These are phyloP conservation scores for Colletotrichum falcatum DNA, from an alignment of 2,329 filamentous ascomycete genomes.

Conservation along the genomic window DNA sequence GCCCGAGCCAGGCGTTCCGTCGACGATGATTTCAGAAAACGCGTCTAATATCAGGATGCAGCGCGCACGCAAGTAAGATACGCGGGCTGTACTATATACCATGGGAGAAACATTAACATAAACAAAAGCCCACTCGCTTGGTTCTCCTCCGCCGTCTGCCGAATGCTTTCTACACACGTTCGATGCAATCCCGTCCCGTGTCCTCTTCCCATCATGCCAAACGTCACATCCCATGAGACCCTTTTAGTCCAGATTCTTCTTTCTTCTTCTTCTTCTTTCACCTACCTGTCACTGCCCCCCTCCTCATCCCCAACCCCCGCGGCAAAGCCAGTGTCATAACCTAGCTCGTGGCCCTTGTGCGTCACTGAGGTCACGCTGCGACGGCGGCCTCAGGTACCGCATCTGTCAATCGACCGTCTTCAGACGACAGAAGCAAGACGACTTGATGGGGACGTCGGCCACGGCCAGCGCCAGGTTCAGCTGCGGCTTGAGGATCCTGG, in stretches of 20 bases:
- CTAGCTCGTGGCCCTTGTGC: slow-evolving; percentile 9
- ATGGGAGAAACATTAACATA: no score
- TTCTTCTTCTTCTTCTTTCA: neutral
- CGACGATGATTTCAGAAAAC: no score
- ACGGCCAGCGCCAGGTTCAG: slow-evolving; percentile 64
- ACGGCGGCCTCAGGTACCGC: slow-evolving; percentile 35
- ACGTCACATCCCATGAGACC: neutral
- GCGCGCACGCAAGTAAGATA: neutral
- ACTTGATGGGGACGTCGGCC: slow-evolving; percentile 69
- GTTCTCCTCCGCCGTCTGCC: neutral
- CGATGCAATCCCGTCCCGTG: neutral
- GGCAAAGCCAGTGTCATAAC: slow-evolving; percentile 15
- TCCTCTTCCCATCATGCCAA: neutral
- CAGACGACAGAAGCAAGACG: slow-evolving; percentile 66
- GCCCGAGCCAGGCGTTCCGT: neutral
- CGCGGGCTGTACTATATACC: neutral
- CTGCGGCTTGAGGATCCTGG: slow-evolving; percentile 53
- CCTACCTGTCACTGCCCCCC: neutral
- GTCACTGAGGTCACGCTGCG: slow-evolving; percentile 33
- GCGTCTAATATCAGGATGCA: neutral
- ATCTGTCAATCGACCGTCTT: slow-evolving; percentile 39
- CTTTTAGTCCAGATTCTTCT: no score
- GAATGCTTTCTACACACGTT: neutral
- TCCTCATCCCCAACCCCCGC: neutral
- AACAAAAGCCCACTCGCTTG: no score